A percentile compares a stretch with the other conserved stretches of the same genome.
Evolutionary conservation across 306 rosid species (phyloP).

Genomic region (Hylodesmum podocarpum): DNA sequence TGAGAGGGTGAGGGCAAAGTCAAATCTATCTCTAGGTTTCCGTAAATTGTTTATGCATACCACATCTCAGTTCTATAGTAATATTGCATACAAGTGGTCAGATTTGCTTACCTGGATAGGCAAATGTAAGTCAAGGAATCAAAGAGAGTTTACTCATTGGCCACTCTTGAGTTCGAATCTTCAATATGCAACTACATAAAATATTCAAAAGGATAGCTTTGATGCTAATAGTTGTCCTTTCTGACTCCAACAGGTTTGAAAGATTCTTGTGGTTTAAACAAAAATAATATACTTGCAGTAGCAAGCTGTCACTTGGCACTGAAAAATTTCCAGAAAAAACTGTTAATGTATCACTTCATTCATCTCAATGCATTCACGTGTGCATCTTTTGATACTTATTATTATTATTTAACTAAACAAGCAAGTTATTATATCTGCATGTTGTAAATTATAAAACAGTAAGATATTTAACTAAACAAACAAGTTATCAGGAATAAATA

Average conservation of each 20-base stretch:
- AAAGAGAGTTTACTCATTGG: neutral
- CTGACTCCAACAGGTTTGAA: too few relatives aligned
- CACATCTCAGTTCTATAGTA: too few relatives aligned
- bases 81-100: neutral
- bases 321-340: neutral
- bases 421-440: neutral
- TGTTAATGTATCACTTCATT: neutral
- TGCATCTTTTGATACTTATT: neutral
- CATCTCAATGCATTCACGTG: neutral
- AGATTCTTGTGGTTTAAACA: too few relatives aligned
- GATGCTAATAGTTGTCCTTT: too few relatives aligned
- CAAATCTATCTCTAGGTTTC: too few relatives aligned
- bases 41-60: too few relatives aligned
- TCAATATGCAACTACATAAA: too few relatives aligned
- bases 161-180: too few relatives aligned
- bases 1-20: neutral
- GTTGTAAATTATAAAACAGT: constrained; percentile 2
- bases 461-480: too few relatives aligned
- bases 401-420: neutral
- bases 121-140: neutral
- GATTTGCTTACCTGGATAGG: neutral
- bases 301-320: neutral
- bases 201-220: too few relatives aligned
- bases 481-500: constrained; percentile 10
- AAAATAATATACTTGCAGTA: neutral